Conservation (phyloP, 768 basidiomycete genomes). For the Agaricus sinodeliciosus region DNA sequence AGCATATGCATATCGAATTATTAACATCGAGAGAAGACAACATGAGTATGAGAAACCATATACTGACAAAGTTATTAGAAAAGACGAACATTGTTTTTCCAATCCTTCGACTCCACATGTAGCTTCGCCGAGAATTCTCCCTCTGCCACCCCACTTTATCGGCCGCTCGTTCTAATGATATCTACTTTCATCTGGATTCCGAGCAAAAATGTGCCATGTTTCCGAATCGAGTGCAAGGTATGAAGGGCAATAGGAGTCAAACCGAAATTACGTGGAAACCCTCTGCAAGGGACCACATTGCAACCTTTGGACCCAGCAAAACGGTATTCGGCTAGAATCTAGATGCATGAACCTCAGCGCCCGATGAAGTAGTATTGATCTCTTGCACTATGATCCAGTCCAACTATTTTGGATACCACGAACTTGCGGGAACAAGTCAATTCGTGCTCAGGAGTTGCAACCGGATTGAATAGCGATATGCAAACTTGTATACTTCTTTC, state of each 20-base stretch:
- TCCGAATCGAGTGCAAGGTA: neutral
- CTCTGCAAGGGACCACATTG: neutral
- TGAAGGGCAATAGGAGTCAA: neutral
- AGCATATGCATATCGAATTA: neutral
- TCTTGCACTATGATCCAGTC: neutral
- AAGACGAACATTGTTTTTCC: neutral
- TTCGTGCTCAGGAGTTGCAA: neutral
- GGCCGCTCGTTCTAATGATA: too few species aligned
- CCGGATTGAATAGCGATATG: too few species aligned
- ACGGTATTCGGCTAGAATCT: neutral
- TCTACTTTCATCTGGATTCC: too few species aligned
- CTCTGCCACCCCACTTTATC: too few species aligned
- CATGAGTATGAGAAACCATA: constrained; percentile 8
- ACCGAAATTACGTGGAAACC: neutral
- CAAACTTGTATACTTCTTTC: neutral
- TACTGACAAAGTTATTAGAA: neutral
- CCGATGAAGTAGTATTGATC: neutral
- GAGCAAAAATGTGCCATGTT: too few species aligned
- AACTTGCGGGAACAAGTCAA: neutral
- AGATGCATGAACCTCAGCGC: neutral
- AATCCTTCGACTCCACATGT: too few species aligned
- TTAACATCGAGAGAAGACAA: constrained; percentile 1
- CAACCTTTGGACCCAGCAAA: neutral
- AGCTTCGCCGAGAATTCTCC: too few species aligned
- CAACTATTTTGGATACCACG: neutral